phyloP scores from a whole-genome alignment of 441 rosid genomes.

The Gossypium trilobum region DNA sequence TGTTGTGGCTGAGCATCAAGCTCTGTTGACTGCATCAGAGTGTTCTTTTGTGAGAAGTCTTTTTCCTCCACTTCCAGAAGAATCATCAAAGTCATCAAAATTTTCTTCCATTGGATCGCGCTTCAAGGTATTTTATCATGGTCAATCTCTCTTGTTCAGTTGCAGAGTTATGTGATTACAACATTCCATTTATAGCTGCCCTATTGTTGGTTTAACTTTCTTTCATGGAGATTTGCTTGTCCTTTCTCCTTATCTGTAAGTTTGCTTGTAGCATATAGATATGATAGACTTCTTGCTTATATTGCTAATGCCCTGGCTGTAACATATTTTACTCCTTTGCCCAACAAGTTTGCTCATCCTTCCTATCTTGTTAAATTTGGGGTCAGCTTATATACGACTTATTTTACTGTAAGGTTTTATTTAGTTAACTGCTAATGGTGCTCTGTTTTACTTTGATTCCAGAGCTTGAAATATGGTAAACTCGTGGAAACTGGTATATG shows the following conservation, averaged over 20 bases:
- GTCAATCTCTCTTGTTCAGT: not conserved
- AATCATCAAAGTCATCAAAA: conserved; percentile 89
- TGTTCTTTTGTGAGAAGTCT: conserved; percentile 77
- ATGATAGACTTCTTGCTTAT: not conserved
- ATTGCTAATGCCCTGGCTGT: not conserved
- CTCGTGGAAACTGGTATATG: not conserved
- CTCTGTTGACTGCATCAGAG: conserved; percentile 70
- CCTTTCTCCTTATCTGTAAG: not conserved
- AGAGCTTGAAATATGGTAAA: not conserved
- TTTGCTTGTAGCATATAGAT: conserved; percentile 8
- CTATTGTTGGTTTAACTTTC: not conserved
- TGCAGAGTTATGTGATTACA: not conserved
- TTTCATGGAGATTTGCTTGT: conserved; percentile 7
- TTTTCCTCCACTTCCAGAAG: conserved; percentile 87
- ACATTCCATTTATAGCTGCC: not conserved
- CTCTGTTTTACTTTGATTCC: not conserved
- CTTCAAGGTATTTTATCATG: conserved; percentile 56
- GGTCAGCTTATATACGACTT: not conserved
- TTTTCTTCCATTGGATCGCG: conserved; percentile 99
- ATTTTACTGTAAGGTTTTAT: not conserved
- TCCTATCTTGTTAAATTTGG: not conserved
- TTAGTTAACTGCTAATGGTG: not conserved
- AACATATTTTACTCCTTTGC: not conserved
- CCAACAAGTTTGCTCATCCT: not conserved
- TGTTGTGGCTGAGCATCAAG: conserved; percentile 99